Base-by-base conservation (phyloP, 169 alveolate species). In the Besnoitia besnoiti region DNA sequence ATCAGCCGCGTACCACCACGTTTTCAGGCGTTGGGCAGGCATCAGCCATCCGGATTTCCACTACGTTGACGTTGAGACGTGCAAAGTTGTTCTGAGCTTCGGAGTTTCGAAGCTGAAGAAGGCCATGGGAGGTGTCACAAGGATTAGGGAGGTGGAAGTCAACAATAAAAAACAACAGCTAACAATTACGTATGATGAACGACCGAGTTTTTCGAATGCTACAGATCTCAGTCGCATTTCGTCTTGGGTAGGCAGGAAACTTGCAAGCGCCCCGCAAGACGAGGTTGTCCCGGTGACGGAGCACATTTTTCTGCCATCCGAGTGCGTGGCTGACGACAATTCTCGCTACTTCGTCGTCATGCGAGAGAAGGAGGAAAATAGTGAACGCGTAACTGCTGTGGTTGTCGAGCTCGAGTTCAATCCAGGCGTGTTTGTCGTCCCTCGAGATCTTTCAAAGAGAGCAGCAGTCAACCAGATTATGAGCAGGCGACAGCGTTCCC, bases 31-130 rank as follows among this genome's bases (percentile, higher is more conserved):
- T 7, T 73, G 84, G 84, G 33, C 84, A 73, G 84, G 84, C 44
- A 39, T 73, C 84, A 33, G 27, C 19, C 84, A 73, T 73, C 84
- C 84, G 46, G 84, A 73, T 73, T 73, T 73, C 46, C 84, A 73
- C 84, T 21, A 7, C 84, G 46, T 10, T 33, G 47, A 73, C 46
- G 49, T 33, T 73, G 84, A 73, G 33, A 73, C 42, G n/a, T 77
- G 87, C 59, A 77, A 40, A 59, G n/a, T 77, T 19, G 62, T 44
- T 46, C 50, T 77, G 61, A 40, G 50, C 59, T 77, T 77, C 59
- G 50, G n/a, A 33, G 87, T 44, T 39, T 51, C 87, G 59, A 40
- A 46, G 40, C 21, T 2, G 59, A 27, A 39, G 40, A 39, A 42
- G 35, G 87, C 50, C 50, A 77, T 77, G 87, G 87, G 87, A 24